phyloP scores from a whole-genome alignment of 495 filamentous ascomycete species.

The Ascodesmis nigricans region DNA sequence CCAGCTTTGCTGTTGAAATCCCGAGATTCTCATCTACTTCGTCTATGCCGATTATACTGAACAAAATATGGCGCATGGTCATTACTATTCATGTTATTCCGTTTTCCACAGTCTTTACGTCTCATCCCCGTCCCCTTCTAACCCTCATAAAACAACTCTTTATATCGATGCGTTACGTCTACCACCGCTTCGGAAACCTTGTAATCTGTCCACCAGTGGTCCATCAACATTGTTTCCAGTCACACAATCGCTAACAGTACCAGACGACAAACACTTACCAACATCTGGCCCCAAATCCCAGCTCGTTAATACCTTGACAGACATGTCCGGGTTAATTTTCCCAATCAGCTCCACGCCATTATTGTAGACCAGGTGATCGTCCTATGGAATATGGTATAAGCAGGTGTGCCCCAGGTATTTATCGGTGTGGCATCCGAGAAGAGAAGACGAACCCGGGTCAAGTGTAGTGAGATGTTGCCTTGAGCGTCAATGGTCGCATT shows the following conservation, averaged over 20 bases:
- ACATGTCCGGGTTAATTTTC: slow-evolving; percentile 65
- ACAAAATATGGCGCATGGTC: no score
- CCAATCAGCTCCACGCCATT: slow-evolving; percentile 76
- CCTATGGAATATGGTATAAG: slow-evolving; percentile 26
- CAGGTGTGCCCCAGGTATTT: neutral
- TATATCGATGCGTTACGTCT: slow-evolving; percentile 68
- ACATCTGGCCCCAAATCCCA: slow-evolving; percentile 57
- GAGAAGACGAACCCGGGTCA: slow-evolving; percentile 40
- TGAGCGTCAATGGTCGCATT: slow-evolving; percentile 52
- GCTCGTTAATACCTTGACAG: slow-evolving; percentile 48
- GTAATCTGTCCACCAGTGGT: slow-evolving; percentile 38
- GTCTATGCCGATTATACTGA: no score
- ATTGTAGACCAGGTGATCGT: slow-evolving; percentile 54
- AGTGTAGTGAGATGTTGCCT: slow-evolving; percentile 45
- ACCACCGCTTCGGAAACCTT: slow-evolving; percentile 60
- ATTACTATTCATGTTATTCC: no score
- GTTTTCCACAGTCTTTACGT: no score
- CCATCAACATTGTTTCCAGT: slow-evolving; percentile 1
- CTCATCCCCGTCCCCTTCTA: slow-evolving; percentile 3
- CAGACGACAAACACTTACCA: slow-evolving; percentile 28
- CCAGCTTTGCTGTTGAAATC: no score
- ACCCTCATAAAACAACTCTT: slow-evolving; percentile 51
- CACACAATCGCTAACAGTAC: slow-evolving; percentile 13
- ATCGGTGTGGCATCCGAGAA: neutral
- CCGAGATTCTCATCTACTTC: no score